phyloP scores from a whole-genome alignment of 2,329 filamentous ascomycete genomes.

The Verticillium dahliae region DNA sequence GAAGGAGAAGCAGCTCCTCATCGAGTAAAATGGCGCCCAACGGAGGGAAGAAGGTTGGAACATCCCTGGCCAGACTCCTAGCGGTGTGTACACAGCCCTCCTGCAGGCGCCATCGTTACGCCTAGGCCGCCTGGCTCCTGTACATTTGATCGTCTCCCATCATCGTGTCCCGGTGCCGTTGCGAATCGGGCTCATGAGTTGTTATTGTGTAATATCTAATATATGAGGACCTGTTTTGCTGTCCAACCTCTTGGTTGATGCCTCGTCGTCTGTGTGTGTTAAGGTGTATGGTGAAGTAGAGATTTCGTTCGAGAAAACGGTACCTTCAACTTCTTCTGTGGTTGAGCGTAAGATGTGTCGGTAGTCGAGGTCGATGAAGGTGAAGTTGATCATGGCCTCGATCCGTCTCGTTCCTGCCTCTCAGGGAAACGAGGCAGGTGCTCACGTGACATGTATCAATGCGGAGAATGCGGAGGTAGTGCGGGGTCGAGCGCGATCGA shows the following conservation, averaged over 20 bases:
- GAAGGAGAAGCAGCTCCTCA: conserved; percentile 57
- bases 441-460: background rate
- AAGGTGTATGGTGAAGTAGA: background rate
- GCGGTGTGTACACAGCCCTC: no score
- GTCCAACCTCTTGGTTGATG: no score
- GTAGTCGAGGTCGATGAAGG: background rate
- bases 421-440: background rate
- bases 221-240: background rate
- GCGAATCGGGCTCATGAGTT: background rate
- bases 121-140: background rate
- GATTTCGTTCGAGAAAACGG: no score
- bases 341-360: no score
- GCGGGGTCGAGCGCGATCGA: background rate
- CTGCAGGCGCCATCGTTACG: background rate
- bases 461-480: background rate
- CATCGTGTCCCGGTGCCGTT: background rate
- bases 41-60: no score
- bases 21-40: conserved; percentile 13
- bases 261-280: background rate
- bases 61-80: no score
- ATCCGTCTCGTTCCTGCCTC: background rate
- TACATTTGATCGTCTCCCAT: background rate
- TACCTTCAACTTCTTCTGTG: no score
- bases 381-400: background rate
- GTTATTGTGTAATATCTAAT: background rate